Percentiles rank a stretch among this genome's conserved stretches.
phyloP scores from a whole-genome alignment of 2,329 filamentous ascomycete genomes.

The Trichophyton mentagrophytes region DNA sequence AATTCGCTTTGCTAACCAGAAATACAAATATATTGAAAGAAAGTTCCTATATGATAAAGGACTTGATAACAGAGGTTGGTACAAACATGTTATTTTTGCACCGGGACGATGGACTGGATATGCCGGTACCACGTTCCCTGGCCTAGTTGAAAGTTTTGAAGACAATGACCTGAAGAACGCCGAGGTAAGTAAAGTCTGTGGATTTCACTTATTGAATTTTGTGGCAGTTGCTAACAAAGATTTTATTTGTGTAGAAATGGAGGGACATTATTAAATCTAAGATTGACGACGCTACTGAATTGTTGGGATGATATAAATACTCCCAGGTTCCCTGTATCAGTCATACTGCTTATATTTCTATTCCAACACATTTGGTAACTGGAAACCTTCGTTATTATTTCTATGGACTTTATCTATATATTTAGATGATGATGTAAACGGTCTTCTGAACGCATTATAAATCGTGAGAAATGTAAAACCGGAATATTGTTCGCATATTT shows the following conservation, averaged over 20 bases:
- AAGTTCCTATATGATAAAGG: slow-evolving; percentile 64
- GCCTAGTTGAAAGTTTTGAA: slow-evolving; percentile 50
- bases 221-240: neutral
- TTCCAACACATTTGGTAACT: too few species aligned
- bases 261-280: slow-evolving; percentile 27
- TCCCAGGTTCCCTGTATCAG: neutral
- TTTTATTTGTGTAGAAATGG: slow-evolving; percentile 26
- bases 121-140: slow-evolving; percentile 56
- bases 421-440: neutral
- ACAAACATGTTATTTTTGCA: slow-evolving; percentile 90
- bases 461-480: neutral
- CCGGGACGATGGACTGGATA: slow-evolving; percentile 89
- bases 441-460: neutral
- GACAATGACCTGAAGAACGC: slow-evolving; percentile 35
- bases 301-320: neutral
- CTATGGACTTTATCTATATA: neutral
- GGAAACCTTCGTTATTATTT: neutral
- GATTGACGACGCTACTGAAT: slow-evolving; percentile 14
- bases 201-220: slow-evolving; percentile 5
- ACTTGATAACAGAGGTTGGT: slow-evolving; percentile 70
- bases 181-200: slow-evolving; percentile 34
- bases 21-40: slow-evolving; percentile 75
- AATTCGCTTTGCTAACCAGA: slow-evolving; percentile 57
- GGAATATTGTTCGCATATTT: neutral
- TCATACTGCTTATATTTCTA: too few species aligned